Conservation (phyloP, 179 eudicot species). For the Carnegiea gigantea region DNA sequence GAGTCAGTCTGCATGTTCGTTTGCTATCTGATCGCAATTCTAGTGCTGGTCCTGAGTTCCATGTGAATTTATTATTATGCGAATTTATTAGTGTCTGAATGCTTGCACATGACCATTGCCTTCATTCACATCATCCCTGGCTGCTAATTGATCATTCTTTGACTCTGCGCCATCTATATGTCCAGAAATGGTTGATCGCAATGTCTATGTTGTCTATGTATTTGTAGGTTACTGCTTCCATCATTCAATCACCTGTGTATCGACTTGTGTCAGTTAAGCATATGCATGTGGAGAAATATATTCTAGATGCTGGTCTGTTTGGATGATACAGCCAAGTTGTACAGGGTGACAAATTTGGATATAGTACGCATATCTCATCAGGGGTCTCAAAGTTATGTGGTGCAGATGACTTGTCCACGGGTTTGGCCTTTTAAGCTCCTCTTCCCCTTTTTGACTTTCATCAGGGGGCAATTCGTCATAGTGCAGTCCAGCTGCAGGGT, state of each 20-base stretch:
- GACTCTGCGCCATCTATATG: slow-evolving; percentile 7
- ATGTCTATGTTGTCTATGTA: neutral
- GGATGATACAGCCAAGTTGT: neutral
- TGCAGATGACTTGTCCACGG: neutral
- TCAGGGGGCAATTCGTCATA: too few relatives aligned
- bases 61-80: neutral
- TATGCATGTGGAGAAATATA: slow-evolving; percentile 4
- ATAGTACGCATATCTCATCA: neutral
- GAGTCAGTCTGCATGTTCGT: neutral
- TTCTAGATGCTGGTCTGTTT: neutral
- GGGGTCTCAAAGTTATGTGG: neutral
- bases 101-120: neutral
- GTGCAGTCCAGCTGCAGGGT: too few relatives aligned
- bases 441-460: neutral
- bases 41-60: neutral
- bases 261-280: neutral
- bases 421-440: slow-evolving; percentile 4
- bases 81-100: neutral
- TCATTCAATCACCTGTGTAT: neutral
- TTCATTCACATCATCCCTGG: neutral
- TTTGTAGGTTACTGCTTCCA: neutral
- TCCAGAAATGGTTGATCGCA: neutral
- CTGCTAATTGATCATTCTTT: neutral
- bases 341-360: slow-evolving; percentile 5
- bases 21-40: neutral